phyloP scores from a whole-genome alignment of 192 early-diverging fungal genomes.

The Spizellomyces sp. region DNA sequence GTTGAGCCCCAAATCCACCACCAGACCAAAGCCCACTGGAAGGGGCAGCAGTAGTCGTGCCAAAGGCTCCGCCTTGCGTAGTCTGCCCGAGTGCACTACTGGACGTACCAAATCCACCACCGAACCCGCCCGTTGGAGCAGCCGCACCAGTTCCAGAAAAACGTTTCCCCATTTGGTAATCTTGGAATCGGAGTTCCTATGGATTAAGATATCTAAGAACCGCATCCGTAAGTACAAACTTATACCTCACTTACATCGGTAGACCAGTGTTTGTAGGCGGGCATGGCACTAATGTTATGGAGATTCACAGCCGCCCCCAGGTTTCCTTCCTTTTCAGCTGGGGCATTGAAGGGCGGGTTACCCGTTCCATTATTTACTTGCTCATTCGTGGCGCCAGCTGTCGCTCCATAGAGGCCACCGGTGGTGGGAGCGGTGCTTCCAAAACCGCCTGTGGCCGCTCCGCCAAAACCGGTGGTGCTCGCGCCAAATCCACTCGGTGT shows the following conservation, averaged over 20 bases:
- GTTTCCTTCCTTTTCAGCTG: slow-evolving; percentile 48
- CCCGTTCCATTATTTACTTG: slow-evolving; percentile 45
- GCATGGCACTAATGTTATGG: slow-evolving; percentile 81
- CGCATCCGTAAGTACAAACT: neutral
- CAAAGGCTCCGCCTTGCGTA: slow-evolving; percentile 43
- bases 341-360: slow-evolving; percentile 45
- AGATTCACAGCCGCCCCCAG: slow-evolving; percentile 54
- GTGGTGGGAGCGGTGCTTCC: slow-evolving; percentile 31
- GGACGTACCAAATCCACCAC: slow-evolving; percentile 36
- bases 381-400: neutral
- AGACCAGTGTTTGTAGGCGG: slow-evolving; percentile 79
- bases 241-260: slow-evolving; percentile 62
- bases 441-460: slow-evolving; percentile 39
- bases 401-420: slow-evolving; percentile 26
- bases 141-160: slow-evolving; percentile 49
- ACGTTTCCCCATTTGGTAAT: slow-evolving; percentile 85
- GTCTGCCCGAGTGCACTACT: slow-evolving; percentile 13
- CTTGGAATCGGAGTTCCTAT: slow-evolving; percentile 76
- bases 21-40: slow-evolving; percentile 8
- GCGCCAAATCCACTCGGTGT: slow-evolving; percentile 32
- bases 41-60: slow-evolving; percentile 27
- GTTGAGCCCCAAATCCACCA: slow-evolving; percentile 48
- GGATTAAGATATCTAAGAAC: slow-evolving; percentile 36
- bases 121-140: slow-evolving; percentile 39
- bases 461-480: neutral